Evolutionary conservation across 371 early-diverging fungal genomes (phyloP).

Genomic region (Mortierella sp.): DNA sequence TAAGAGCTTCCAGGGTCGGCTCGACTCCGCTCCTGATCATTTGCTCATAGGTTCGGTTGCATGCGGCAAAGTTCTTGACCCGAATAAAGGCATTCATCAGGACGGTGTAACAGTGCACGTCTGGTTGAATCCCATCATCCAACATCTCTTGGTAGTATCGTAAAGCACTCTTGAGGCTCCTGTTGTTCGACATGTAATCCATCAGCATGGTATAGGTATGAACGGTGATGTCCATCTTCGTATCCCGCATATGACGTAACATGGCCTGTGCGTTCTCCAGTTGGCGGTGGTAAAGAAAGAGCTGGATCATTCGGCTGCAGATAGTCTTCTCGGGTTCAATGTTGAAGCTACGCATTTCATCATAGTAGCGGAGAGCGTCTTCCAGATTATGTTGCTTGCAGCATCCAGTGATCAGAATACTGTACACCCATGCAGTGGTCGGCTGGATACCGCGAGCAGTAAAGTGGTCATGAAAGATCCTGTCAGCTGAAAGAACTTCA

Average conservation of each 20-base stretch:
- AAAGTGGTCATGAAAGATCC: slow-evolving; percentile 44
- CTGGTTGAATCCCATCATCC: slow-evolving; percentile 54
- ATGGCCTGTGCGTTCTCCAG: slow-evolving; percentile 35
- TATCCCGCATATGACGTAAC: slow-evolving; percentile 30
- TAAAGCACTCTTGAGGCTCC: slow-evolving; percentile 23
- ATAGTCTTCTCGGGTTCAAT: slow-evolving; percentile 26
- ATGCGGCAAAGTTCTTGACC: slow-evolving; percentile 27
- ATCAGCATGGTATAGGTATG: slow-evolving; percentile 51
- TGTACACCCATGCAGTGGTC: slow-evolving; percentile 28
- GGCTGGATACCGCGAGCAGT: slow-evolving; percentile 25
- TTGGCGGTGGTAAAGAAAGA: slow-evolving; percentile 38
- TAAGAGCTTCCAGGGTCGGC: slow-evolving; percentile 25
- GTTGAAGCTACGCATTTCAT: slow-evolving; percentile 32
- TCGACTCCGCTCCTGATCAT: slow-evolving; percentile 31
- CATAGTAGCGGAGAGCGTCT: slow-evolving; percentile 38
- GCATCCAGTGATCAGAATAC: slow-evolving; percentile 44
- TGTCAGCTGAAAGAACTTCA: slow-evolving; percentile 25
- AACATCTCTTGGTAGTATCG: slow-evolving; percentile 60
- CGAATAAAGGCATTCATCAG: slow-evolving; percentile 58
- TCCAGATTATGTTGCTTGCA: slow-evolving; percentile 21
- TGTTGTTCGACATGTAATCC: slow-evolving; percentile 22
- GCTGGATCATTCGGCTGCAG: slow-evolving; percentile 47
- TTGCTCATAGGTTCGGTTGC: slow-evolving; percentile 21
- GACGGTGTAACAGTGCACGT: slow-evolving; percentile 61
- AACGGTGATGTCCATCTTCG: slow-evolving; percentile 24